Evolutionary conservation across 1,284 basidiomycete genomes (phyloP).

Genomic region (Ceratobasidium sp.): DNA sequence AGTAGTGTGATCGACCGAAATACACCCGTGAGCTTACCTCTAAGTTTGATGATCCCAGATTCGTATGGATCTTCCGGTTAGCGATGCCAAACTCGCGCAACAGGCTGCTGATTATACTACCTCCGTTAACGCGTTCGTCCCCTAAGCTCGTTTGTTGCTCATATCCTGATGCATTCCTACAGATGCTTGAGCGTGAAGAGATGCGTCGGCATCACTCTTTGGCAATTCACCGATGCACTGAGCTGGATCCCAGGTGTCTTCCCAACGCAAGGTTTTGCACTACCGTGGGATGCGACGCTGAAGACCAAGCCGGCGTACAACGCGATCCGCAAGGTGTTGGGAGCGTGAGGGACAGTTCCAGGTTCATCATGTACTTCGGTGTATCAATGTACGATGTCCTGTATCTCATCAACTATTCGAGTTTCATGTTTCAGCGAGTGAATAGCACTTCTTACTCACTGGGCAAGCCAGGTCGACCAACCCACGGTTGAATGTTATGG

Average conservation of each 20-base stretch:
- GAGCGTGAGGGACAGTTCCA: conserved; percentile 6
- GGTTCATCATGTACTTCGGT: conserved; percentile 1
- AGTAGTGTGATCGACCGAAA: conserved; percentile 1
- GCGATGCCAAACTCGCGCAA: conserved; percentile 43
- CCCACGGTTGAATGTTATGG: neutral
- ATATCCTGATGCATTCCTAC: too few relatives aligned
- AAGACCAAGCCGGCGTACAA: conserved; percentile 45
- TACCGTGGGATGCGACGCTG: conserved; percentile 42
- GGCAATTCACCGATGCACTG: conserved; percentile 45
- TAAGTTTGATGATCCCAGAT: conserved; percentile 43
- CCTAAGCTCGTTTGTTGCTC: too few relatives aligned
- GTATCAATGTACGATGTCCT: neutral
- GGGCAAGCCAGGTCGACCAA: neutral
- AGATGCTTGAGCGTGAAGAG: conserved; percentile 43
- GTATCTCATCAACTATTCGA: neutral
- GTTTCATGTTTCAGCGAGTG: neutral
- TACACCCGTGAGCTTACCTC: neutral
- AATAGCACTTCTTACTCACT: neutral
- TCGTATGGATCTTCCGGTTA: conserved; percentile 45
- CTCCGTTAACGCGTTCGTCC: conserved; percentile 44
- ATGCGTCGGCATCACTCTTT: conserved; percentile 44
- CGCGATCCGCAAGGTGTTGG: conserved; percentile 43
- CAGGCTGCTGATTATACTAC: conserved; percentile 46
- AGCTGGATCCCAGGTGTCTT: conserved; percentile 47
- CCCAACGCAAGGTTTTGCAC: conserved; percentile 39